These are phyloP conservation scores for Neltuma alba DNA, from an alignment of 306 rosid genomes.

Conservation along the genomic window DNA sequence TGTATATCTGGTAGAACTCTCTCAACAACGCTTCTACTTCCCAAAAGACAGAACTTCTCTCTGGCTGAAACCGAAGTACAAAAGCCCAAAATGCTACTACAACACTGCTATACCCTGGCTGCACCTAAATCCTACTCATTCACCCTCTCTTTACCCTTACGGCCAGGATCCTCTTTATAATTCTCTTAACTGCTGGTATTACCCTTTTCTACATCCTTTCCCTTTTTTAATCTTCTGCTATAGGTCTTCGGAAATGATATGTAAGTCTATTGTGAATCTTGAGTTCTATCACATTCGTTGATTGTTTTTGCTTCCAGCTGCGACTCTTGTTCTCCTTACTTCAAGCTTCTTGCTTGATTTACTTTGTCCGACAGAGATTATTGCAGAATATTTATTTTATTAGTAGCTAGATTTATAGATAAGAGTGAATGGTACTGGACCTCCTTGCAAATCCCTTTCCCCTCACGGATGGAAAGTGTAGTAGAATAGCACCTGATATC, in stretches of 20 bases:
- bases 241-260: background rate
- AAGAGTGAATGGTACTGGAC: background rate
- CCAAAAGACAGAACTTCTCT: background rate
- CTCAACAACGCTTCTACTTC: background rate
- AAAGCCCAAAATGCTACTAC: background rate
- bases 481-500: background rate
- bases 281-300: background rate
- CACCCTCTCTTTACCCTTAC: background rate
- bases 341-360: background rate
- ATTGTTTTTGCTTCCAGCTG: background rate
- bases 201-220: background rate
- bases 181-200: background rate
- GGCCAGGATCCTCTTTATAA: background rate
- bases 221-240: background rate
- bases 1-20: no score
- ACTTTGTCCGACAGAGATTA: background rate
- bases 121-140: background rate
- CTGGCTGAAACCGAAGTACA: background rate
- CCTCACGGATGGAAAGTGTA: background rate
- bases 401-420: constrained; percentile 2
- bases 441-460: background rate
- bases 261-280: background rate
- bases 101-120: background rate
- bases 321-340: background rate
- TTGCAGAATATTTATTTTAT: background rate